Conservation (phyloP, 495 filamentous ascomycete genomes). For the Paragyromitra xinjiangensis region DNA sequence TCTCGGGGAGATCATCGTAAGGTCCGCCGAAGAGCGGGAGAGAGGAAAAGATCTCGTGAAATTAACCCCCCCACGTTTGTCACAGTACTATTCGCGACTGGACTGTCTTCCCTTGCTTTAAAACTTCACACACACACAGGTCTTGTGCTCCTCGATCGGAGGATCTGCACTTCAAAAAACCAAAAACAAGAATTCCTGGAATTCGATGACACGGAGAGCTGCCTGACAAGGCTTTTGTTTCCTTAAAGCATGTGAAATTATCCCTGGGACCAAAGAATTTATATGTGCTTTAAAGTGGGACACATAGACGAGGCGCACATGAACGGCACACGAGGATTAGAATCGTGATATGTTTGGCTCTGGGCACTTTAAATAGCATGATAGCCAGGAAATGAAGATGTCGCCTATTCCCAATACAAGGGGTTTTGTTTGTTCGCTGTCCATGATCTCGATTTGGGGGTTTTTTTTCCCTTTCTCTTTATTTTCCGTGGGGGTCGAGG, state of each 20-base stretch:
- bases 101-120: neutral
- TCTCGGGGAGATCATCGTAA: too few relatives aligned
- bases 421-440: neutral
- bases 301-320: neutral
- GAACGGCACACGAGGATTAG: slow-evolving; percentile 8
- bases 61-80: neutral
- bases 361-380: neutral
- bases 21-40: neutral
- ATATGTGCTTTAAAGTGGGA: neutral
- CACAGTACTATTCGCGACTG: neutral
- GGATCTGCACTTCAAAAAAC: neutral
- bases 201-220: neutral
- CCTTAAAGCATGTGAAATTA: slow-evolving; percentile 2
- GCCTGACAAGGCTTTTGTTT: neutral
- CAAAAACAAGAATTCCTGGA: neutral
- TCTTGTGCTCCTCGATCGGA: slow-evolving; percentile 3
- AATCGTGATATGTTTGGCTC: slow-evolving; percentile 3
- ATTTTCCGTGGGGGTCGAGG: neutral
- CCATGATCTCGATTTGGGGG: neutral
- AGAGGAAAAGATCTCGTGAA: neutral
- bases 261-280: neutral
- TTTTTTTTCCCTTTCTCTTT: too few relatives aligned
- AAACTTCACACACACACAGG: neutral
- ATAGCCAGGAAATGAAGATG: neutral
- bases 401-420: neutral